Conservation (phyloP, 2,329 filamentous ascomycete species). For the Ophiognomonia clavigignenti-juglandacearum region DNA sequence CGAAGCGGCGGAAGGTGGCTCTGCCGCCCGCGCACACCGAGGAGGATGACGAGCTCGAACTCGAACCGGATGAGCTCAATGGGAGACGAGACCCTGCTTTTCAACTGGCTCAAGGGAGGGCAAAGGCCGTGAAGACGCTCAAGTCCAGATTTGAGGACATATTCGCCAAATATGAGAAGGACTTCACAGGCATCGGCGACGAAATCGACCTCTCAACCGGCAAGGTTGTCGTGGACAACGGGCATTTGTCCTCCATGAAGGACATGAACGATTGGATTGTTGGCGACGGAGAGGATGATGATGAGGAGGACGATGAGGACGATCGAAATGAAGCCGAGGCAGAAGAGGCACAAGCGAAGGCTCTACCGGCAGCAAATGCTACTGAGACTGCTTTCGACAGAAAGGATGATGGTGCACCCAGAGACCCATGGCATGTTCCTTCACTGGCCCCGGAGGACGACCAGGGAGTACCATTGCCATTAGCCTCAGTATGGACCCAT, state of each 20-base stretch:
- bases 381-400: too few species aligned
- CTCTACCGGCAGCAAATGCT: not conserved
- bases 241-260: slow-evolving; percentile 61
- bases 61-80: slow-evolving; percentile 42
- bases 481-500: slow-evolving; percentile 17
- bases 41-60: slow-evolving; percentile 40
- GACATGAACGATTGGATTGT: slow-evolving; percentile 16
- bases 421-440: too few species aligned
- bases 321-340: not conserved
- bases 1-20: slow-evolving; percentile 57
- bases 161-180: slow-evolving; percentile 79
- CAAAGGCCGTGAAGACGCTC: slow-evolving; percentile 64
- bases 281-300: slow-evolving; percentile 20
- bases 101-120: slow-evolving; percentile 57
- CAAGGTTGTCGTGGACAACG: slow-evolving; percentile 83
- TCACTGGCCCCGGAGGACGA: too few species aligned
- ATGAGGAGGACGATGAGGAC: slow-evolving; percentile 28
- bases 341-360: not conserved
- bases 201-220: slow-evolving; percentile 84
- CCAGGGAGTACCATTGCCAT: too few species aligned
- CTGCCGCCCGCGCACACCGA: slow-evolving; percentile 32
- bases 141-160: slow-evolving; percentile 85
- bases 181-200: slow-evolving; percentile 80
- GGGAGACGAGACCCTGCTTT: slow-evolving; percentile 46
- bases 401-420: too few species aligned